phyloP scores from a whole-genome alignment of 2,329 filamentous ascomycete genomes.

The Fusarium ambrosium region DNA sequence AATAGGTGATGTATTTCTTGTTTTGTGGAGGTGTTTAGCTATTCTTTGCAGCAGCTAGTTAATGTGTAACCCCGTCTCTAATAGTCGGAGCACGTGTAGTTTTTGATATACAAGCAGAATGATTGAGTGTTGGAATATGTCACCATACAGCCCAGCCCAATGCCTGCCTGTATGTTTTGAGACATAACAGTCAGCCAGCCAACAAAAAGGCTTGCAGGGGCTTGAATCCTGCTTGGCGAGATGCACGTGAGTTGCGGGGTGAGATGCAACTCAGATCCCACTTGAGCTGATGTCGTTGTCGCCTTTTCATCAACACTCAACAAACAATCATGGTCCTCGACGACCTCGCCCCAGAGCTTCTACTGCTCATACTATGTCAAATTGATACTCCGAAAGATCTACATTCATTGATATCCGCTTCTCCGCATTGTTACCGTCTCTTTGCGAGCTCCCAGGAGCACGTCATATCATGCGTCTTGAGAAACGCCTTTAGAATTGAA shows the following conservation, averaged over 20 bases:
- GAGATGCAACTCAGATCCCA: neutral
- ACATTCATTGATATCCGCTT: neutral
- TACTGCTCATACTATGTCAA: neutral
- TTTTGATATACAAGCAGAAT: neutral
- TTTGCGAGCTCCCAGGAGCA: neutral
- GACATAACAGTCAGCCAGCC: neutral
- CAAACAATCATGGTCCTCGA: neutral
- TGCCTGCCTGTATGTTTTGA: neutral
- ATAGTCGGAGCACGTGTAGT: neutral
- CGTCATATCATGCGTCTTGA: neutral
- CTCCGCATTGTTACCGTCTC: neutral
- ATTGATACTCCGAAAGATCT: neutral
- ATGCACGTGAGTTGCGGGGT: conserved; percentile 3
- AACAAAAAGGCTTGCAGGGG: neutral
- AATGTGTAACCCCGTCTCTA: neutral
- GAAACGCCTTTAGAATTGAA: neutral
- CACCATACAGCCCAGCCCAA: neutral
- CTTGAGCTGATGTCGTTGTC: neutral
- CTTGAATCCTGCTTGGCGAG: neutral
- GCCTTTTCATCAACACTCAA: neutral
- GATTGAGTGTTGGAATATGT: neutral
- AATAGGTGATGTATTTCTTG: neutral
- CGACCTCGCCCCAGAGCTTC: neutral
- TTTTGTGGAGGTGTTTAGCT: neutral
- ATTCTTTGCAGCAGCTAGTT: neutral